A percentile compares a stretch with the other conserved stretches of the same genome.
These are phyloP conservation scores for Phascolomyces articulosus DNA, from an alignment of 371 early-diverging fungal species.

Conservation along the genomic window DNA sequence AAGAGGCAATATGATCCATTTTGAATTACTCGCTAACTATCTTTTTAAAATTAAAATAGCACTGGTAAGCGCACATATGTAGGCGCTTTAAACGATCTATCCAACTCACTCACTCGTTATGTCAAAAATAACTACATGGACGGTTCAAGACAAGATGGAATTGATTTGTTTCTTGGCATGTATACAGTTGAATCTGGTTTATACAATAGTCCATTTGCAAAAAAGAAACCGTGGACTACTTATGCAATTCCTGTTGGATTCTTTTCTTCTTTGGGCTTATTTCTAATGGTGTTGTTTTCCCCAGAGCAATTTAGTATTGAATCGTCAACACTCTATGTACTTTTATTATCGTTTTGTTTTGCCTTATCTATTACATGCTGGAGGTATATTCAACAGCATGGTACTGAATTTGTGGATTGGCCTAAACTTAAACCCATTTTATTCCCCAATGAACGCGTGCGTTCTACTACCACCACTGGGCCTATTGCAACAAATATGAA, in stretches of 20 bases:
- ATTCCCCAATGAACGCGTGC: background rate
- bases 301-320: constrained; percentile 24
- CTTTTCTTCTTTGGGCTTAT: constrained; percentile 24
- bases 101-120: constrained; percentile 85
- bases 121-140: constrained; percentile 92
- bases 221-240: constrained; percentile 15
- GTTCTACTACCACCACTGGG: no score
- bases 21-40: no score
- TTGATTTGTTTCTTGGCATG: constrained; percentile 79
- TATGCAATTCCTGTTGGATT: constrained; percentile 29
- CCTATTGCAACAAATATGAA: no score
- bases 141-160: constrained; percentile 87
- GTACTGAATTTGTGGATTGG: constrained; percentile 47
- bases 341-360: constrained; percentile 36
- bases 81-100: constrained; percentile 84
- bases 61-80: constrained; percentile 83
- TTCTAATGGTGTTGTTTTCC: constrained; percentile 28
- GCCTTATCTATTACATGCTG: constrained; percentile 30
- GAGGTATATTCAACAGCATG: constrained; percentile 42
- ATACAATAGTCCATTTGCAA: constrained; percentile 34
- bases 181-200: constrained; percentile 50
- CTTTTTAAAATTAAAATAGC: constrained; percentile 18
- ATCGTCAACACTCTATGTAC: constrained; percentile 29
- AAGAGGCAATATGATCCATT: no score
- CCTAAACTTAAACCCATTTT: constrained; percentile 31